Conservation (phyloP, 2,329 filamentous ascomycete genomes). For the Zasmidium cellare region DNA sequence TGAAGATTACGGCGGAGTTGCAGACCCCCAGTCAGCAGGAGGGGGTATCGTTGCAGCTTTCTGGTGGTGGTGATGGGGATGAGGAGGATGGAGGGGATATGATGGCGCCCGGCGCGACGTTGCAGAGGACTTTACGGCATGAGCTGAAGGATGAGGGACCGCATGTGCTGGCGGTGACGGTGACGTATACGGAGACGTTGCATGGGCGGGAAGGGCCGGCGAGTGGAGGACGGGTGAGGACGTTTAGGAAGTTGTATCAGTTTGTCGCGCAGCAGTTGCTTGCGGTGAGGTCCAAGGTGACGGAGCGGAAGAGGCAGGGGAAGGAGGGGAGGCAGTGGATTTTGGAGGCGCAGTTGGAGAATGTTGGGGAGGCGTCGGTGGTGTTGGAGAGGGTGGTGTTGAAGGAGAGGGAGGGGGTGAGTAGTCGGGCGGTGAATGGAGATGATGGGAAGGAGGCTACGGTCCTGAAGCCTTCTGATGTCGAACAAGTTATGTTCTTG, state of each 20-base stretch:
- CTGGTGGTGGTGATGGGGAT: constrained; percentile 45
- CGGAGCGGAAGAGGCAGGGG: constrained; percentile 49
- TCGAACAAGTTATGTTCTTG: constrained; percentile 65
- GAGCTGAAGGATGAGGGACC: constrained; percentile 92
- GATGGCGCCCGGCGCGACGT: constrained; percentile 61
- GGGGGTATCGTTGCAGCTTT: constrained; percentile 59
- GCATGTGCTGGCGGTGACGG: constrained; percentile 88
- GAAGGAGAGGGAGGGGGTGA: constrained; percentile 30
- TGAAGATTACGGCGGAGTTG: constrained; percentile 88
- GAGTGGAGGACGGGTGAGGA: constrained; percentile 66
- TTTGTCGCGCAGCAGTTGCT: constrained; percentile 90
- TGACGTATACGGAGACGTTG: constrained; percentile 84
- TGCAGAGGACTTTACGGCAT: constrained; percentile 81
- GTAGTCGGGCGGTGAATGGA: constrained; percentile 34
- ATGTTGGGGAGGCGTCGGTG: constrained; percentile 81
- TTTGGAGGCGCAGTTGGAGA: constrained; percentile 93
- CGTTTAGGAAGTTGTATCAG: constrained; percentile 93
- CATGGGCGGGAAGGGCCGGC: constrained; percentile 44
- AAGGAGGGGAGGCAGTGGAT: constrained; percentile 60
- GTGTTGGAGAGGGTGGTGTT: constrained; percentile 63
- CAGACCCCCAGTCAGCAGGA: constrained; percentile 78
- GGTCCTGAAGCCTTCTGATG: constrained; percentile 61
- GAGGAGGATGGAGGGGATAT: constrained; percentile 32
- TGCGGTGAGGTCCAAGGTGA: constrained; percentile 87
- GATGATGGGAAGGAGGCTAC: constrained; percentile 33